Evolutionary conservation across 352 stramenopile genomes (phyloP).

Genomic region (Globisporangium nodosum): DNA sequence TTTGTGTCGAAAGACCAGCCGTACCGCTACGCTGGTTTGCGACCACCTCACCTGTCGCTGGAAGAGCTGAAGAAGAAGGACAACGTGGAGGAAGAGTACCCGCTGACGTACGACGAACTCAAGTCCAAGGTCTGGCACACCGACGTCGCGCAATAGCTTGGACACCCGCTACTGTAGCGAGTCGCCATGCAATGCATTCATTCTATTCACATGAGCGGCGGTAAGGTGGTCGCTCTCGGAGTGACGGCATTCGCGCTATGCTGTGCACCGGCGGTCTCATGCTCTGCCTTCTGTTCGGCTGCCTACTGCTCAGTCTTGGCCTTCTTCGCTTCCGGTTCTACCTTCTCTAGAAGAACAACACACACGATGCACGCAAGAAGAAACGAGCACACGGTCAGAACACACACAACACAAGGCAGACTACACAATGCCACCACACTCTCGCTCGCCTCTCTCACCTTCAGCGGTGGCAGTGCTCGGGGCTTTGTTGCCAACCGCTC

Average conservation of each 20-base stretch:
- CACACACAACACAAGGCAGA: slow-evolving; percentile 12
- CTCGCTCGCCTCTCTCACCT: slow-evolving; percentile 11
- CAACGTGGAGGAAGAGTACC: slow-evolving; percentile 82
- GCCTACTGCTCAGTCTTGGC: slow-evolving; percentile 46
- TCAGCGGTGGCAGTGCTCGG: slow-evolving; percentile 22
- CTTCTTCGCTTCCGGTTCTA: slow-evolving; percentile 75
- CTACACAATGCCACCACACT: too few relatives aligned
- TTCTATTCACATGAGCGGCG: slow-evolving; percentile 18
- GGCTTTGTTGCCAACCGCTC: slow-evolving; percentile 68
- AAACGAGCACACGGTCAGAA: slow-evolving; percentile 2
- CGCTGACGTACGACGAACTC: slow-evolving; percentile 82
- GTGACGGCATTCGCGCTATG: neutral
- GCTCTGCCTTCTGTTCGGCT: too few relatives aligned
- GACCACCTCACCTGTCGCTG: slow-evolving; percentile 62
- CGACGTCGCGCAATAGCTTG: slow-evolving; percentile 16
- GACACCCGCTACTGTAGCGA: neutral
- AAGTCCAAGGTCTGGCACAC: slow-evolving; percentile 79
- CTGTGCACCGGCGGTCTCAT: too few relatives aligned
- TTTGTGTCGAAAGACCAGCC: slow-evolving; percentile 61
- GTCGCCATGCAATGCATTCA: slow-evolving; percentile 19
- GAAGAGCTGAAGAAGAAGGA: slow-evolving; percentile 82
- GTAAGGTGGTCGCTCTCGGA: neutral
- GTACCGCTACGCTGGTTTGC: slow-evolving; percentile 62
- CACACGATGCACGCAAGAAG: neutral
- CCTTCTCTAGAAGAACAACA: slow-evolving; percentile 25